A percentile compares a stretch with the other conserved stretches of the same genome.
These are phyloP conservation scores for Trypanosoma theileri DNA, from an alignment of 208 protist species.

Conservation along the genomic window DNA sequence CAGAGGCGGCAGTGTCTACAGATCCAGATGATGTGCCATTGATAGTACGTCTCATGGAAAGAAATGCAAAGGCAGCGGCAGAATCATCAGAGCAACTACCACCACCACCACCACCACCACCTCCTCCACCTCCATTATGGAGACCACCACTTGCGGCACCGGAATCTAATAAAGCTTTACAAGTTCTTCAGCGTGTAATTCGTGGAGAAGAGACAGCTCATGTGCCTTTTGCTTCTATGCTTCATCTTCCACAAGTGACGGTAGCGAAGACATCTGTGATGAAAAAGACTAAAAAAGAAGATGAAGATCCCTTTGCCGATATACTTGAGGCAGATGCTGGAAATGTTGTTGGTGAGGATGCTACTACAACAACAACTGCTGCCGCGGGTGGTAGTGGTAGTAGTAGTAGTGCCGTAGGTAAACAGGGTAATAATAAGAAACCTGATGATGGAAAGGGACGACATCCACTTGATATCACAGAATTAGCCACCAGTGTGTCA, in stretches of 20 bases:
- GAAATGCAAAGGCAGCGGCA: neutral
- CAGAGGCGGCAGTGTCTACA: neutral
- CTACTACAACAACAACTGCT: neutral
- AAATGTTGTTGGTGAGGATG: neutral
- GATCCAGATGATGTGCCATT: slow-evolving; percentile 26
- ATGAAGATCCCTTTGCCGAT: neutral
- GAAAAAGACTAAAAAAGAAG: slow-evolving; percentile 20
- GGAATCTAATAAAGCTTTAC: slow-evolving; percentile 47
- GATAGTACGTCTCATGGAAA: slow-evolving; percentile 1
- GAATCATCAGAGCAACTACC: neutral
- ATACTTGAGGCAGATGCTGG: neutral
- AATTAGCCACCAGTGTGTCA: slow-evolving; percentile 35
- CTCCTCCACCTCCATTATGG: slow-evolving; percentile 3
- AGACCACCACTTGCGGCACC: slow-evolving; percentile 50
- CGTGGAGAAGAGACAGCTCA: slow-evolving; percentile 35
- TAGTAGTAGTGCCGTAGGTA: slow-evolving; percentile 2
- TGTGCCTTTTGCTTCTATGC: slow-evolving; percentile 34
- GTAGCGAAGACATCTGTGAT: neutral
- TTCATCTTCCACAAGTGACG: slow-evolving; percentile 37
- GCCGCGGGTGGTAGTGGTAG: neutral
- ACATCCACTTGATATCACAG: slow-evolving; percentile 58
- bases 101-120: slow-evolving; percentile 3
- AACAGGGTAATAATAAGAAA: slow-evolving; percentile 22
- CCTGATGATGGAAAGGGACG: neutral
- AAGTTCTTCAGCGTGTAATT: slow-evolving; percentile 40